These are phyloP conservation scores for Ogataea hybrid DNA, from an alignment of 1,139 yeast genomes.

Conservation along the genomic window DNA sequence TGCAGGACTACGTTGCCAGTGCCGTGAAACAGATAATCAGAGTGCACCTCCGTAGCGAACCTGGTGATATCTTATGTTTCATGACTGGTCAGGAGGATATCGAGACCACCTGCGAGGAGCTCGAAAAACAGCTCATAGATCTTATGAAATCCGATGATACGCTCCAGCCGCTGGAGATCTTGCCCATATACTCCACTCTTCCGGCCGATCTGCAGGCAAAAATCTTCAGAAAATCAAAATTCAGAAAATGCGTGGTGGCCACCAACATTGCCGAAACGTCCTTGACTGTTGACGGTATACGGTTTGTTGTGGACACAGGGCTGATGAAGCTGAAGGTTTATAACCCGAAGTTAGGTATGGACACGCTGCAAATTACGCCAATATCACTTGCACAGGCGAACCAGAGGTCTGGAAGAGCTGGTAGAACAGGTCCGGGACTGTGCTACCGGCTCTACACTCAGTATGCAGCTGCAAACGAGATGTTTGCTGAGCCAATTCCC, in stretches of 20 bases:
- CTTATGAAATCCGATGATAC: slow-evolving; percentile 48
- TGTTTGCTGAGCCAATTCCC: slow-evolving; percentile 85
- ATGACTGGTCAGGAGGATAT: slow-evolving; percentile 99
- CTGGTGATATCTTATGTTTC: slow-evolving; percentile 87
- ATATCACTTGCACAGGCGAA: slow-evolving; percentile 87
- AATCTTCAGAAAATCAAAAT: slow-evolving; percentile 64
- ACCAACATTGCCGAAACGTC: slow-evolving; percentile 98
- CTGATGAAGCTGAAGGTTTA: slow-evolving; percentile 80
- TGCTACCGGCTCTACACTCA: slow-evolving; percentile 85
- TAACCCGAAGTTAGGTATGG: slow-evolving; percentile 85
- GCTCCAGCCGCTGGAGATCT: slow-evolving; percentile 46
- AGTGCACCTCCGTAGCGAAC: slow-evolving; percentile 59
- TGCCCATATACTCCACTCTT: slow-evolving; percentile 86
- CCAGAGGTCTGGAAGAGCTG: slow-evolving; percentile 95
- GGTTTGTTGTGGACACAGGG: slow-evolving; percentile 85
- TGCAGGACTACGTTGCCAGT: slow-evolving; percentile 80
- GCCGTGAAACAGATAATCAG: slow-evolving; percentile 81
- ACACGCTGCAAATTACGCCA: slow-evolving; percentile 79
- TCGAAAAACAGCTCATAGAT: slow-evolving; percentile 56
- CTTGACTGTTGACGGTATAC: slow-evolving; percentile 85
- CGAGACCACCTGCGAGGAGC: slow-evolving; percentile 71
- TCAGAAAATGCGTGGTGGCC: slow-evolving; percentile 84
- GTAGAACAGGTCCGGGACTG: slow-evolving; percentile 87
- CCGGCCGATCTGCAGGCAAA: slow-evolving; percentile 82
- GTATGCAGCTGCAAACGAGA: slow-evolving; percentile 59